These are phyloP conservation scores for Meira miltonrushii DNA, from an alignment of 1,284 basidiomycete genomes.

Conservation along the genomic window DNA sequence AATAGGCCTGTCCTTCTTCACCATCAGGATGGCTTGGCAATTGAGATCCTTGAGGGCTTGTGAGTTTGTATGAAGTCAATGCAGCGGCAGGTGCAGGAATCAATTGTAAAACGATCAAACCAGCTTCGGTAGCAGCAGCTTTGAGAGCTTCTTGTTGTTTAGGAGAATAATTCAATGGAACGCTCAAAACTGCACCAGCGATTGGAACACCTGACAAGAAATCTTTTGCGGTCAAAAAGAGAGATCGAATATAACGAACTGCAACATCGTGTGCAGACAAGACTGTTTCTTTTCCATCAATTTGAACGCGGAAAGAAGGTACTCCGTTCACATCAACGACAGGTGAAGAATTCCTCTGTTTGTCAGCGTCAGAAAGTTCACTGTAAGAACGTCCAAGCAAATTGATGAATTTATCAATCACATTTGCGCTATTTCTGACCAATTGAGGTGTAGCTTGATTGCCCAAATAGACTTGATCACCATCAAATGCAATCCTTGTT, in stretches of 20 bases:
- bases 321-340: constrained; percentile 63
- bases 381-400: constrained; percentile 68
- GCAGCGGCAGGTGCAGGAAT: constrained; percentile 77
- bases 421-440: constrained; percentile 90
- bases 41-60: constrained; percentile 56
- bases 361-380: constrained; percentile 64
- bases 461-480: constrained; percentile 68
- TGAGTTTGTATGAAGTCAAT: constrained; percentile 58
- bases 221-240: constrained; percentile 81
- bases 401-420: constrained; percentile 88
- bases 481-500: constrained; percentile 84
- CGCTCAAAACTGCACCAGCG: constrained; percentile 75
- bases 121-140: constrained; percentile 67
- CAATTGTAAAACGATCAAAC: constrained; percentile 72
- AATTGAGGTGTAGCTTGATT: constrained; percentile 92
- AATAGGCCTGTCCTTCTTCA: constrained; percentile 53
- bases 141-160: constrained; percentile 68
- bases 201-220: constrained; percentile 77
- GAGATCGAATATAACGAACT: constrained; percentile 76
- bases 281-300: constrained; percentile 64
- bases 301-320: constrained; percentile 68
- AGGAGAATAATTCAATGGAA: constrained; percentile 70
- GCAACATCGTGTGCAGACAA: constrained; percentile 80
- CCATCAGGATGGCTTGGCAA: constrained; percentile 49
- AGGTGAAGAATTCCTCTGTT: constrained; percentile 76